Evolutionary conservation across 2,329 filamentous ascomycete species (phyloP), one percentile per base, ranked within the genome.

Genomic region (Byssoonygena ceratinophila): DNA sequence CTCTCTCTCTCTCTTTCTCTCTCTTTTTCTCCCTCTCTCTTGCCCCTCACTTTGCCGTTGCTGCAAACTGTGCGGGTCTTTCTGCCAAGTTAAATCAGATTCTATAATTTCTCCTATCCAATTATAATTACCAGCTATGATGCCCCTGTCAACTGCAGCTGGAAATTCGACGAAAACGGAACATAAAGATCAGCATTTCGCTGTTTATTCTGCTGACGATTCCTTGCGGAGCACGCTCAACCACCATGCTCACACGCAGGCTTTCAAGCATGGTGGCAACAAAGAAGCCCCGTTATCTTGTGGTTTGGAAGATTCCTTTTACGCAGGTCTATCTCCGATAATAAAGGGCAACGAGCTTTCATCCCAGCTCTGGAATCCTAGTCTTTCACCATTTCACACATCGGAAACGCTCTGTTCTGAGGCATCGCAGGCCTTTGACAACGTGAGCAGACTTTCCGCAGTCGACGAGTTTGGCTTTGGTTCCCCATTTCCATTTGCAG

Each of bases 211-310:
- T 65, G 68, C 68, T 47, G 69, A 74, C 55, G 78, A 81, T 63
- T 72, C 78, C 55, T 75, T 75, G 66, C 76, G 77, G 67, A 76
- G 78, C 64, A 72, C 83, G 66, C 82, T 84, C 71, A 78, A 81
- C 61, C 75, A 81, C 64, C 82, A 79, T 63, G 73, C 82, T 65
- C 75, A 80, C 59, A 74, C 77, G 66, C 78, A 80, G 55, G 70
- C 75, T 52, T 72, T 75, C 59, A 72, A 71, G 51, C 71, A 70
- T 59, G 70, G 73, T 56, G 67, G 68, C 55, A 66, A 72, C 58
- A 73, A 73, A 65, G 73, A 76, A 57, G 54, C 54, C 58, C 66
- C 59, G 57, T 62, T 59, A 63, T 69, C 51, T 53, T 53, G 52
- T 44, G 54, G 41, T 31, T 22, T 46, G 37, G 48, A 54, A 45